These are phyloP conservation scores for Phanerodontia chrysosporium DNA, from an alignment of 768 basidiomycete genomes.

Conservation along the genomic window DNA sequence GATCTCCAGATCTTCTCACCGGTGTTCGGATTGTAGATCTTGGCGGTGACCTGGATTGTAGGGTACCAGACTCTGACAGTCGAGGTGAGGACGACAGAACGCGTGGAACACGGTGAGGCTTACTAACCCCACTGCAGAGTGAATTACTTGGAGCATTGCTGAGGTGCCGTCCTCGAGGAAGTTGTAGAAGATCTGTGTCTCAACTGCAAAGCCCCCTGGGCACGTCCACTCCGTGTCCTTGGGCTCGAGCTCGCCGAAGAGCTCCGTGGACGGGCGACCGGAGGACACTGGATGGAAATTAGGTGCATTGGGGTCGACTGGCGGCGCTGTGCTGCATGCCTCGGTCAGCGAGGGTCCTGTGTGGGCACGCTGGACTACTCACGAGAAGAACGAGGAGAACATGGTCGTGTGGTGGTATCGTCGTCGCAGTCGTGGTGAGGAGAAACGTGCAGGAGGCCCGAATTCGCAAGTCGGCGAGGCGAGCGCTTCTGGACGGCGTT, in stretches of 20 bases:
- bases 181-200: conserved; percentile 88
- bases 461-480: background rate
- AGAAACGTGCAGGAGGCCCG: background rate
- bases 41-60: conserved; percentile 91
- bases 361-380: conserved; percentile 32
- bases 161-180: conserved; percentile 75
- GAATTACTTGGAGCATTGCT: conserved; percentile 81
- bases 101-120: conserved; percentile 2
- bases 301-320: conserved; percentile 61
- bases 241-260: conserved; percentile 71
- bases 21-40: conserved; percentile 75
- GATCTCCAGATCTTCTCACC: conserved; percentile 81
- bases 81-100: conserved; percentile 1
- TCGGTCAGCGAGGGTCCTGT: background rate
- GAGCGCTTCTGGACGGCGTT: background rate
- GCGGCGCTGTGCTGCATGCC: conserved; percentile 43
- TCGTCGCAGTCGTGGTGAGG: conserved; percentile 8
- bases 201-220: conserved; percentile 78
- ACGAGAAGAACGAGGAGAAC: conserved; percentile 81
- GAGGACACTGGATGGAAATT: conserved; percentile 83
- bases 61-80: conserved; percentile 81
- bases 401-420: conserved; percentile 38
- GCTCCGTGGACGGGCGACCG: conserved; percentile 47
- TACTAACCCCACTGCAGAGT: conserved; percentile 83
- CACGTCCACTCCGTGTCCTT: conserved; percentile 83